phyloP scores from a whole-genome alignment of 176 grass and related monocot genomes.

The Oryza longistaminata region DNA sequence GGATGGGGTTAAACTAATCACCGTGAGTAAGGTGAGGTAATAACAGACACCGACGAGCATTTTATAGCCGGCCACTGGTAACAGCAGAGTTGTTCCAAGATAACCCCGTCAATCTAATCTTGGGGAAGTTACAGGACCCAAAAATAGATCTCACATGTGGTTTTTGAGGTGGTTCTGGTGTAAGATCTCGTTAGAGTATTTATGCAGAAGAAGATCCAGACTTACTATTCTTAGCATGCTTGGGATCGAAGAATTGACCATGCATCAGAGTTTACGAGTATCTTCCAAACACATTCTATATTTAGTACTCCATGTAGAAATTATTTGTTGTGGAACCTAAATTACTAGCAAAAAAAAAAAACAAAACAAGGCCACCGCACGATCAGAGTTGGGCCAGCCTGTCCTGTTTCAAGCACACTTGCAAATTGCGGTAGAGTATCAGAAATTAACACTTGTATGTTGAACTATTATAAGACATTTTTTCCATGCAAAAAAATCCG shows the following conservation, averaged over 20 bases:
- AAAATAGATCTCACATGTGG: not conserved
- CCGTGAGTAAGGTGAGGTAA: slow-evolving; percentile 31
- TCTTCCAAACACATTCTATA: too few species aligned
- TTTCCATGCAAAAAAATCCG: too few species aligned
- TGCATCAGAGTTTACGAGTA: not conserved
- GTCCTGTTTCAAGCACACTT: too few species aligned
- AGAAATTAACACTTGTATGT: too few species aligned
- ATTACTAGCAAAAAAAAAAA: too few species aligned
- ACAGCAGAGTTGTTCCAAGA: not conserved
- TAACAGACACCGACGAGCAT: not conserved
- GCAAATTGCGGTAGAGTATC: too few species aligned
- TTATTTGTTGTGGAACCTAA: too few species aligned
- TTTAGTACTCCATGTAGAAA: too few species aligned
- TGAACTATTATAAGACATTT: too few species aligned
- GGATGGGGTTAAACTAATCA: slow-evolving; percentile 45
- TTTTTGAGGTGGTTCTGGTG: not conserved
- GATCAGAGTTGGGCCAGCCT: too few species aligned
- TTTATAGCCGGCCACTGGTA: not conserved
- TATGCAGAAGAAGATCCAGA: not conserved
- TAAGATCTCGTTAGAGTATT: not conserved
- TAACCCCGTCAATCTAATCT: not conserved
- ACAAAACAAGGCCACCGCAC: too few species aligned
- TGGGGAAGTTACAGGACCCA: not conserved
- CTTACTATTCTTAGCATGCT: not conserved
- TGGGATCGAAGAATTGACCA: not conserved